Conservation (phyloP, 2,329 filamentous ascomycete genomes). For the Metarhizium sp. region DNA sequence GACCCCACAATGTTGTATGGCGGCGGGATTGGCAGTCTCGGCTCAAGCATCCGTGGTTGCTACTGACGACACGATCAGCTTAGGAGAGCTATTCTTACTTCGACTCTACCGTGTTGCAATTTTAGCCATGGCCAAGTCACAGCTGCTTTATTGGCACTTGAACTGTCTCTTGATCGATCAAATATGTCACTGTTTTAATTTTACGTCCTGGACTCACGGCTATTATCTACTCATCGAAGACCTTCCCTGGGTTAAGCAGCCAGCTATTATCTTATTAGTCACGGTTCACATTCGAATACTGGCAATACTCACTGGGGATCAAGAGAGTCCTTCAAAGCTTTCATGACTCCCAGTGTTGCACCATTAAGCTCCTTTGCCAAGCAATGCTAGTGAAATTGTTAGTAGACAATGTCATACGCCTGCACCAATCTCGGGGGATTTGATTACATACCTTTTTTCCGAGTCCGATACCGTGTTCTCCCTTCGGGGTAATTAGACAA, state of each 20-base stretch:
- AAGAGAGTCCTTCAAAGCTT: slow-evolving; percentile 50
- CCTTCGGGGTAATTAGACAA: slow-evolving; percentile 17
- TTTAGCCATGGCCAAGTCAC: too few species aligned
- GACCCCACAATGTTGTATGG: too few species aligned
- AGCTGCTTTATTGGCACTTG: too few species aligned
- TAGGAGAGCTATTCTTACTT: too few species aligned
- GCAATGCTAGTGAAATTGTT: slow-evolving; percentile 23
- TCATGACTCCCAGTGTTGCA: slow-evolving; percentile 58
- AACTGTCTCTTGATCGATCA: too few species aligned
- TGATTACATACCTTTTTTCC: slow-evolving; percentile 55
- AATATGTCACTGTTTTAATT: too few species aligned
- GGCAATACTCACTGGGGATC: slow-evolving; percentile 38
- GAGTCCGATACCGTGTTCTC: slow-evolving; percentile 62
- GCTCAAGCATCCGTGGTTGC: too few species aligned
- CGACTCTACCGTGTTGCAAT: too few species aligned
- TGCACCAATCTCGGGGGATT: neutral
- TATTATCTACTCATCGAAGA: slow-evolving; percentile 40
- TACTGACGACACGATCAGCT: too few species aligned
- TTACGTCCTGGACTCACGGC: too few species aligned
- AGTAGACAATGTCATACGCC: neutral
- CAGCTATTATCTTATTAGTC: slow-evolving; percentile 28
- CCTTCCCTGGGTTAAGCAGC: slow-evolving; percentile 62
- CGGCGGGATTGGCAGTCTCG: too few species aligned
- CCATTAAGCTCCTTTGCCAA: slow-evolving; percentile 54
- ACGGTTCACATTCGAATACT: neutral